Base-by-base conservation (phyloP, 768 basidiomycete genomes). In the Leucocoprinus leucothites region DNA sequence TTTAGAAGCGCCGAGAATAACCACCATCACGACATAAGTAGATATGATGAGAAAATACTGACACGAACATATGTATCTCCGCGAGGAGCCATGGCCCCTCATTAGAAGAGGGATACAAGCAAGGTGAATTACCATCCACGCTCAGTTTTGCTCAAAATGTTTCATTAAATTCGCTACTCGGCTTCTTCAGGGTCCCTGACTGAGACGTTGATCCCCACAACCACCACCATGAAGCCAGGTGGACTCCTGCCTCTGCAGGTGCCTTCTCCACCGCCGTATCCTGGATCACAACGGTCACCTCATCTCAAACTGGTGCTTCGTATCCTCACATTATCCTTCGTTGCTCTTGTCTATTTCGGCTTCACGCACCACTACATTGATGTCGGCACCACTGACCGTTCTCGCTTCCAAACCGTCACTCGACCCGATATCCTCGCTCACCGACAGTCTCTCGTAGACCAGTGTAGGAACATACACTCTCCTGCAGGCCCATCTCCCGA, bases 401-500 rank as follows among this genome's bases (percentile, higher is more conserved):
- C 44, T 18, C 21, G 13, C 14, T 35, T 53, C 18, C 52, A 11
- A 38, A 38, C 45, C 18, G 52, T 47, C 35, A 5, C 22, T 25
- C 43, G 52, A 38, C 44, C 44, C 14, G 52, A 53, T 35, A 18
- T 53, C 28, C 31, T 46, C 3, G 52, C 36, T 11, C 52, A 53
- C 35, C 46, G 53, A 28, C 16, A 31, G 28, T 42, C 56, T 47
- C 19, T 53, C 16, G 41, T 45, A 18, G 52, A 53, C 25, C 52
- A 45, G 8, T 68, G 67, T 46, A 46, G 55, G 7, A 48, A 56
- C 22, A 47, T 65, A 16, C 63, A 46, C 25, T 54, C 61, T 0
- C 64, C 65, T 26, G 67, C 67, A 14, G 65, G 65, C 0, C 67
- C 67, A n/a, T 64, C 65, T 16, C 36, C 61, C 0, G 59, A 61